Percentiles rank a stretch among this genome's conserved stretches.
Evolutionary conservation across 2,329 filamentous ascomycete genomes (phyloP).

Genomic region (Meredithiella fracta): DNA sequence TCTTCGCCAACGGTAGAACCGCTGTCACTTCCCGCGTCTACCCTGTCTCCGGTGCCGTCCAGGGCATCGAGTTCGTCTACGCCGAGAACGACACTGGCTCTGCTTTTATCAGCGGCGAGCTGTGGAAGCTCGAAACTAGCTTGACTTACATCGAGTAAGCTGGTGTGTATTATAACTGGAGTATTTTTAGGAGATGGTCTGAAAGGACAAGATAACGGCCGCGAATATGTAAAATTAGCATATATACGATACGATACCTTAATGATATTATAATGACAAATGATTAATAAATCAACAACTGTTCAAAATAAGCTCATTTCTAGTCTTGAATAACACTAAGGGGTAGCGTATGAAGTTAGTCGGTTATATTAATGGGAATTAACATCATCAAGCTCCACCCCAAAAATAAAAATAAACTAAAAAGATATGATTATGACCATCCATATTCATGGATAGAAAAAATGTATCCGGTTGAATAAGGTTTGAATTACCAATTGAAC

Average conservation of each 20-base stretch:
- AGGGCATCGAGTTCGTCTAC: constrained; percentile 15
- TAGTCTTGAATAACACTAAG: neutral
- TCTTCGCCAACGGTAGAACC: constrained; percentile 17
- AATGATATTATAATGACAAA: constrained; percentile 2
- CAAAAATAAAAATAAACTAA: neutral
- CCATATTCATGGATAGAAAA: neutral
- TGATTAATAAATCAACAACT: neutral
- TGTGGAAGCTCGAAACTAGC: constrained; percentile 9
- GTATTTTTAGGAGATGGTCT: neutral
- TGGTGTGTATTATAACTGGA: neutral
- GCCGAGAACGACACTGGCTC: neutral
- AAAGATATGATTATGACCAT: neutral
- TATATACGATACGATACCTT: neutral
- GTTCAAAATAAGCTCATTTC: neutral
- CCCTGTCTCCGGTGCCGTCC: constrained; percentile 14
- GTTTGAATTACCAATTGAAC: constrained; percentile 13
- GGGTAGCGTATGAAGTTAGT: neutral
- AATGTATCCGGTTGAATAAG: neutral
- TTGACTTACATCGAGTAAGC: constrained; percentile 6
- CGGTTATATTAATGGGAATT: too few species aligned
- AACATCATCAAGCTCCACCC: neutral
- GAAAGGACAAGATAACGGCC: neutral
- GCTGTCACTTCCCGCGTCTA: constrained; percentile 17
- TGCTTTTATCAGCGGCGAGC: constrained; percentile 9
- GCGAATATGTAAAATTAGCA: neutral